Conservation (phyloP, 2,329 filamentous ascomycete genomes). For the Fusarium liriodendri region DNA sequence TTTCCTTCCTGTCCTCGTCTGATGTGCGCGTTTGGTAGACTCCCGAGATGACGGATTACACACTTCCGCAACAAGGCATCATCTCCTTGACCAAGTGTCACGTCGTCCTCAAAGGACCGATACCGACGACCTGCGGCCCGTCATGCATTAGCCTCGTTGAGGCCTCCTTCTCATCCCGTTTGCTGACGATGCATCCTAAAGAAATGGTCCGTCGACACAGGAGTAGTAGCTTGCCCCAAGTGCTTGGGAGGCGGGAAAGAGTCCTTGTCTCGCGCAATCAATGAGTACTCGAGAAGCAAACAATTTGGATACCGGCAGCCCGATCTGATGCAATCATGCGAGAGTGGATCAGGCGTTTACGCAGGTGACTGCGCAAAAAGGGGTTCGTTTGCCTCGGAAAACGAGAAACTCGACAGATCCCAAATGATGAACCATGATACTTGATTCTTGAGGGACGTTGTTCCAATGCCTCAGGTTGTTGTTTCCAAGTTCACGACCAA, state of each 20-base stretch:
- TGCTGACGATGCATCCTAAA: background rate
- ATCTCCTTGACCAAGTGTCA: slow-evolving; percentile 32
- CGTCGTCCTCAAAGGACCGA: slow-evolving; percentile 32
- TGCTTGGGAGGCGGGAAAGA: background rate
- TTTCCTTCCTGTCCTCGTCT: background rate
- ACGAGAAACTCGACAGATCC: background rate
- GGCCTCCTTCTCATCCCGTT: background rate
- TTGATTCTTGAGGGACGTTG: background rate
- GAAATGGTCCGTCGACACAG: background rate
- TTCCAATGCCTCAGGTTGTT: background rate
- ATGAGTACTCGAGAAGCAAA: slow-evolving; percentile 5
- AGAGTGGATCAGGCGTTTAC: background rate
- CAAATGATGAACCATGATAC: background rate
- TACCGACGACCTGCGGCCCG: slow-evolving; percentile 9
- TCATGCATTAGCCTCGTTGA: slow-evolving; percentile 1
- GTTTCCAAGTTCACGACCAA: background rate
- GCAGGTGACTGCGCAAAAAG: background rate
- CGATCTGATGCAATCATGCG: slow-evolving; percentile 3
- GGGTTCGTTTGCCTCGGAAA: background rate
- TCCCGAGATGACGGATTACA: slow-evolving; percentile 28
- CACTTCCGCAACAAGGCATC: slow-evolving; percentile 30
- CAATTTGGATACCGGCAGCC: background rate
- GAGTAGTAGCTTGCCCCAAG: background rate
- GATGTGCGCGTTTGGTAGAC: background rate
- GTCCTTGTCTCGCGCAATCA: slow-evolving; percentile 11